Conservation (phyloP, 306 rosid species). For the Datisca glomerata region DNA sequence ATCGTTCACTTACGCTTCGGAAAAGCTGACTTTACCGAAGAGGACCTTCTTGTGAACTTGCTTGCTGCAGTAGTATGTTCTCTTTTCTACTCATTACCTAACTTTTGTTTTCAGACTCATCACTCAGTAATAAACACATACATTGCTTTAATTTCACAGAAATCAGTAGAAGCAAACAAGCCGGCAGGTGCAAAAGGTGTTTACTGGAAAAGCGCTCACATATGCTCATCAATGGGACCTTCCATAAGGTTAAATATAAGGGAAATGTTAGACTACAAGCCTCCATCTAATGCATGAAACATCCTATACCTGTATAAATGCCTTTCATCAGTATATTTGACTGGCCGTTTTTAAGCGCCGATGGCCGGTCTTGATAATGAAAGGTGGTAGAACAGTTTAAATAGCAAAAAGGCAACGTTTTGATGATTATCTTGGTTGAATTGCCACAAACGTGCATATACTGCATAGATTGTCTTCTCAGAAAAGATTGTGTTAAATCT, state of each 20-base stretch:
- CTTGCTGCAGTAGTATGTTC: slow-evolving; percentile 67
- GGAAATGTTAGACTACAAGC: slow-evolving; percentile 87
- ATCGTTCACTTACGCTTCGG: slow-evolving; percentile 91
- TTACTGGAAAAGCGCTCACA: slow-evolving; percentile 91
- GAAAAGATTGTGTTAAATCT: too few species aligned
- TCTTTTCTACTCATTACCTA: slow-evolving; percentile 5
- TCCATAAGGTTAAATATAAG: slow-evolving; percentile 68
- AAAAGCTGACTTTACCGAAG: slow-evolving; percentile 70
- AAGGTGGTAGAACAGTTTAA: too few species aligned
- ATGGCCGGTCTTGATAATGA: too few species aligned
- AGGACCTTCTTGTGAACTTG: slow-evolving; percentile 77
- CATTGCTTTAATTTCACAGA: slow-evolving; percentile 39
- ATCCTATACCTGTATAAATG: too few species aligned
- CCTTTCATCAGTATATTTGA: too few species aligned
- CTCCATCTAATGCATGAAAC: slow-evolving; percentile 10
- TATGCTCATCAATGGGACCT: slow-evolving; percentile 99
- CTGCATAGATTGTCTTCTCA: too few species aligned
- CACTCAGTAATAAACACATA: background rate
- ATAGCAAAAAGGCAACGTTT: too few species aligned
- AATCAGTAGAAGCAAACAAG: slow-evolving; percentile 78
- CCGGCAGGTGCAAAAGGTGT: slow-evolving; percentile 95
- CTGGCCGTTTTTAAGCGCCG: too few species aligned
- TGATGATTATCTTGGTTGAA: too few species aligned
- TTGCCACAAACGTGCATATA: too few species aligned
- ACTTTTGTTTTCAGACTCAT: background rate